Percentiles rank a stretch among this genome's conserved stretches.
These are phyloP conservation scores for Podaxis pistillaris DNA, from an alignment of 768 basidiomycete species.

Conservation along the genomic window DNA sequence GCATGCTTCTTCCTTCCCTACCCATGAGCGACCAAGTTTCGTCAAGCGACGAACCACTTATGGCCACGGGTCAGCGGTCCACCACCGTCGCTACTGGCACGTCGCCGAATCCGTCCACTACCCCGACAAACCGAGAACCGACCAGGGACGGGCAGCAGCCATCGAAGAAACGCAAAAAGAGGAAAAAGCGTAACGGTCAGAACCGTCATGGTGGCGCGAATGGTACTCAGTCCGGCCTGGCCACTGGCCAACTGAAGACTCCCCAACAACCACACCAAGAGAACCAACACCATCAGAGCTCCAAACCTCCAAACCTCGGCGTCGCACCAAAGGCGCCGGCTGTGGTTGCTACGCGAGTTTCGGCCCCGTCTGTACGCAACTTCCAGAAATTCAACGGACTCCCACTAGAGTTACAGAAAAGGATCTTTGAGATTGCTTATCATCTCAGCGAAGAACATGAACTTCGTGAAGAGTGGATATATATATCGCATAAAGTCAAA, in stretches of 20 bases:
- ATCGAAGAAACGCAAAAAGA: background rate
- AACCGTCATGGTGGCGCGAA: background rate
- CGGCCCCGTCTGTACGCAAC: background rate
- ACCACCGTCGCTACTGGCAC: background rate
- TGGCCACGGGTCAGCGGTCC: background rate
- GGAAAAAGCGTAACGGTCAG: background rate
- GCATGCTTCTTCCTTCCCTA: background rate
- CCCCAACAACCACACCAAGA: background rate
- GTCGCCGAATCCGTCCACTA: background rate
- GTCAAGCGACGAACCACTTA: background rate
- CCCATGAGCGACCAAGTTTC: background rate
- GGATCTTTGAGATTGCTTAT: constrained; percentile 6
- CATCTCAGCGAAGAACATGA: background rate
- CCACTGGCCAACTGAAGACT: background rate
- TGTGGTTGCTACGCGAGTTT: background rate
- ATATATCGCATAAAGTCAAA: constrained; percentile 1
- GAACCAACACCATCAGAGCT: background rate
- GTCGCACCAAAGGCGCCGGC: background rate
- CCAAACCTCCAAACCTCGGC: background rate
- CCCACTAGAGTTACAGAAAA: background rate
- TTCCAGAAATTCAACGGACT: background rate
- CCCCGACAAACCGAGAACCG: background rate
- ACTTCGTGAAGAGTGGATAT: background rate
- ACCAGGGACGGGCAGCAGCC: background rate
- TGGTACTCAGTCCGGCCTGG: background rate